phyloP scores from a whole-genome alignment of 192 early-diverging fungal genomes.

The Backusella liffmaniae region DNA sequence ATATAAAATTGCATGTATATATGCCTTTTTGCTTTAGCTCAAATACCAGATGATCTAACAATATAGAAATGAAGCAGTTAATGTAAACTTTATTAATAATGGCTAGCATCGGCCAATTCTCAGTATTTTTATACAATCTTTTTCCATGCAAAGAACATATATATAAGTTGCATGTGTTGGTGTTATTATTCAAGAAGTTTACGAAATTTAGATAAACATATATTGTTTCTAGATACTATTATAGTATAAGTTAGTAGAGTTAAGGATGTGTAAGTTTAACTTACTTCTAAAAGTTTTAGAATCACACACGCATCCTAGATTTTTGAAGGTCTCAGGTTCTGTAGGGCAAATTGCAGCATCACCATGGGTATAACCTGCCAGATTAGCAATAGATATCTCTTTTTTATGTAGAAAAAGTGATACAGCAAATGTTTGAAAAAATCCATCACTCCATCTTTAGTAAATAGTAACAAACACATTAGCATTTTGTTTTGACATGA shows the following conservation, averaged over 20 bases:
- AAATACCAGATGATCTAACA: not conserved
- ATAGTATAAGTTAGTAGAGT: not conserved
- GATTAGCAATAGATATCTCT: slow-evolving; percentile 67
- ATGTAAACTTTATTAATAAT: not conserved
- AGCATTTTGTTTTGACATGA: not conserved
- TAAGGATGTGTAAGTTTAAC: not conserved
- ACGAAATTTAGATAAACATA: not conserved
- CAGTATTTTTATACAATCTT: not conserved
- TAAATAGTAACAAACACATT: not conserved
- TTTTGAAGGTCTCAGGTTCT: slow-evolving; percentile 22
- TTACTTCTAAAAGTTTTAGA: slow-evolving; percentile 1
- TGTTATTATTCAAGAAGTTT: not conserved
- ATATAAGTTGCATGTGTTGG: not conserved
- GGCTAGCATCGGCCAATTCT: not conserved
- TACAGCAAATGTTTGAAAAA: slow-evolving; percentile 63
- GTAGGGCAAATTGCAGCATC: slow-evolving; percentile 66
- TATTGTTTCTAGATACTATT: not conserved
- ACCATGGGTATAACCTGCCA: slow-evolving; percentile 62
- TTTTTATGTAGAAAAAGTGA: slow-evolving; percentile 56
- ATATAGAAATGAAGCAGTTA: not conserved
- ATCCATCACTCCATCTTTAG: slow-evolving; percentile 65
- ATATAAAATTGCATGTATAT: too few species aligned
- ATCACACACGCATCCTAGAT: slow-evolving; percentile 12
- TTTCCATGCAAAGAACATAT: not conserved
- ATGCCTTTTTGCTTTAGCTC: too few species aligned